Base-by-base conservation (phyloP, 2,329 filamentous ascomycete genomes). In the Xylariaceae sp. region DNA sequence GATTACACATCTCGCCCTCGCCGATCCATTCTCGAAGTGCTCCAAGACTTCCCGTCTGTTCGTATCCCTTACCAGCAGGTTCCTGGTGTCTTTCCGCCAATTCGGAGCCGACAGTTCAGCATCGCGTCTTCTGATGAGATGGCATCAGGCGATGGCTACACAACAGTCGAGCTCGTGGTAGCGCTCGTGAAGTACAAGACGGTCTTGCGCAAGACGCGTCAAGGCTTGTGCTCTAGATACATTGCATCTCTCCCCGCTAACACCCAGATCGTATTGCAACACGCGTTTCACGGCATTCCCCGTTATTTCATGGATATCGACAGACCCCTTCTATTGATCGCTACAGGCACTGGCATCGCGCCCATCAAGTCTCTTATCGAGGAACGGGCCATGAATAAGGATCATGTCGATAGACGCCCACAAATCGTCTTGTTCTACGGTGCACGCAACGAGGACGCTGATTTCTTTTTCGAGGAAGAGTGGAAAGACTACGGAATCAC, bases 1-100 rank as follows among this genome's bases (percentile, higher is more conserved):
- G 92, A 99, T 70, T 99, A 99, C 65, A 94, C 94, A 1, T 91
- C 91, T 0, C 84, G 94, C 9, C 89, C 92, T 1, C 85, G 90
- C 32, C 85, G 94, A 32, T 95, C 88, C 51, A 96, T 97, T 49
- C 74, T 99, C 6, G 94, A 99, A 69, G 86, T 96, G 3, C 78
- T 99, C 27, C 85, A 92, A 49, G 94, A 99, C 60, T 99, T 99
- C 61, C 80, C 87, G 39, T 86, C 82, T 0, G 86, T 97, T 47
- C 85, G 85, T 54, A 82, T 99, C 2, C 91, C 94, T 0, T 88
- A 85, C 70, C 75, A 86, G 48, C 82, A 85, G 43, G 76, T 86
- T 1, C 76, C 88, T 10, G 82, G 85, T 47, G 76, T 91, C 14
- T 85, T 99, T 47, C 94, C 94, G 0, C 62, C 85, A 3, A 85